Evolutionary conservation across 2,329 filamentous ascomycete species (phyloP).

Genomic region (Colletotrichum endophyticum): DNA sequence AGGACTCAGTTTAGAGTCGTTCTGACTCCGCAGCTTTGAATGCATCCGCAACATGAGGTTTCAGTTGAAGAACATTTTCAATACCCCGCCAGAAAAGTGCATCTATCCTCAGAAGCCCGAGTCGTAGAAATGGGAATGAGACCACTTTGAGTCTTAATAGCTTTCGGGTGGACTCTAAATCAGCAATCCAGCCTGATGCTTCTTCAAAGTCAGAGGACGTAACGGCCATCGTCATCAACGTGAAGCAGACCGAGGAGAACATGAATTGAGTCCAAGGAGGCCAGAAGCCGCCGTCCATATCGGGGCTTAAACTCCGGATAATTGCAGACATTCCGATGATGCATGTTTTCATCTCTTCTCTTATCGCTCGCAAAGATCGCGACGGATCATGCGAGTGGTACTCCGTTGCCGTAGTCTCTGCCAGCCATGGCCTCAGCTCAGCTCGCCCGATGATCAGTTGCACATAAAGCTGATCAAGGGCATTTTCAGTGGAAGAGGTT

Average conservation of each 20-base stretch:
- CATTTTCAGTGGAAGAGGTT: neutral
- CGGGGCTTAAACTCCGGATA: conserved; percentile 2
- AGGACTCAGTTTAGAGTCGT: neutral
- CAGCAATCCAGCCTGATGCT: conserved; percentile 15
- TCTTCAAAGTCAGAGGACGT: conserved; percentile 7
- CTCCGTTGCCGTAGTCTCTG: neutral
- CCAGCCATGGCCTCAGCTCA: neutral
- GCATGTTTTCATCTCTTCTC: neutral
- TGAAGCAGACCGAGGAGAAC: conserved; percentile 23
- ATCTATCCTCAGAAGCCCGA: conserved; percentile 24
- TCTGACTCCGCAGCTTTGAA: neutral
- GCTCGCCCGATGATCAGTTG: neutral
- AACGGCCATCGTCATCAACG: conserved; percentile 14
- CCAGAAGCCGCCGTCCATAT: conserved; percentile 20
- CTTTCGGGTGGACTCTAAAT: conserved; percentile 18
- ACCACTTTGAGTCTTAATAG: conserved; percentile 22
- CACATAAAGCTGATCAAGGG: neutral
- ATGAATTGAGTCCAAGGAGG: conserved; percentile 22
- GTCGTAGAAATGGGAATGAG: conserved; percentile 21
- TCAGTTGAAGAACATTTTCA: conserved; percentile 20
- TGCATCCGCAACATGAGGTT: conserved; percentile 18
- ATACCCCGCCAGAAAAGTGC: conserved; percentile 26
- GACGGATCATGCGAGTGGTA: neutral
- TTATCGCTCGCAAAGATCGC: neutral
- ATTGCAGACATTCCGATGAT: neutral